Evolutionary conservation across 1,139 yeast species (phyloP).

Genomic region (Taphrina confusa): DNA sequence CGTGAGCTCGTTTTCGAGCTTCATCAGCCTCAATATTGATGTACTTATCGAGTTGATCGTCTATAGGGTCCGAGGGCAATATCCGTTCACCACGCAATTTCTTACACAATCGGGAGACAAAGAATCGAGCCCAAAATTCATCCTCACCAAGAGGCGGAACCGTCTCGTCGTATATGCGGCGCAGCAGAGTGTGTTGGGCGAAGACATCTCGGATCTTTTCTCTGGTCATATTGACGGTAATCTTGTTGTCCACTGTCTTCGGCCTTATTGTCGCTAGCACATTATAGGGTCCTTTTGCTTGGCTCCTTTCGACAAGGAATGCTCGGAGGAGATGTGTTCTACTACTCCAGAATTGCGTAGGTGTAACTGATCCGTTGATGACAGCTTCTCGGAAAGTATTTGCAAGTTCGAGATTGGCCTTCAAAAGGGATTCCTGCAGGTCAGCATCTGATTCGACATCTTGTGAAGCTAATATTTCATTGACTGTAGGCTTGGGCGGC

Average conservation of each 20-base stretch:
- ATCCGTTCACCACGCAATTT: constrained; percentile 86
- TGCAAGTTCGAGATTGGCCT: constrained; percentile 69
- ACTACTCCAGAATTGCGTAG: constrained; percentile 84
- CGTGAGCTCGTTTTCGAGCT: constrained; percentile 40
- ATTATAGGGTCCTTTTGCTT: constrained; percentile 89
- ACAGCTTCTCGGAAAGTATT: constrained; percentile 85
- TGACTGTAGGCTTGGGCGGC: constrained; percentile 16
- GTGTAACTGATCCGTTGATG: constrained; percentile 49
- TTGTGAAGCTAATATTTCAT: constrained; percentile 25
- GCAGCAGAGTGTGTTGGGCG: constrained; percentile 90
- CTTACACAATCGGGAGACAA: constrained; percentile 82
- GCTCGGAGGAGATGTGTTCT: constrained; percentile 78
- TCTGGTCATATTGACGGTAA: constrained; percentile 85
- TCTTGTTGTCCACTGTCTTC: constrained; percentile 61
- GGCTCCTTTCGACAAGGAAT: constrained; percentile 78
- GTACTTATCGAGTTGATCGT: constrained; percentile 80
- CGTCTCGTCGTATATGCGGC: constrained; percentile 81
- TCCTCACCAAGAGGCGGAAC: constrained; percentile 89
- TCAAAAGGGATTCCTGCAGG: constrained; percentile 73
- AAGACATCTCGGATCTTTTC: constrained; percentile 89
- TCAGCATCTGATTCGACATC: constrained; percentile 54
- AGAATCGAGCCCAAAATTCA: constrained; percentile 96
- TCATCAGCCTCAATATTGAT: constrained; percentile 40
- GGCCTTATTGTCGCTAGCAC: constrained; percentile 92
- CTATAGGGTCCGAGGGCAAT: constrained; percentile 75